Evolutionary conservation across 2,329 filamentous ascomycete species (phyloP), one percentile per base, ranked within the genome.

Genomic region (Samsoniella hepiali): DNA sequence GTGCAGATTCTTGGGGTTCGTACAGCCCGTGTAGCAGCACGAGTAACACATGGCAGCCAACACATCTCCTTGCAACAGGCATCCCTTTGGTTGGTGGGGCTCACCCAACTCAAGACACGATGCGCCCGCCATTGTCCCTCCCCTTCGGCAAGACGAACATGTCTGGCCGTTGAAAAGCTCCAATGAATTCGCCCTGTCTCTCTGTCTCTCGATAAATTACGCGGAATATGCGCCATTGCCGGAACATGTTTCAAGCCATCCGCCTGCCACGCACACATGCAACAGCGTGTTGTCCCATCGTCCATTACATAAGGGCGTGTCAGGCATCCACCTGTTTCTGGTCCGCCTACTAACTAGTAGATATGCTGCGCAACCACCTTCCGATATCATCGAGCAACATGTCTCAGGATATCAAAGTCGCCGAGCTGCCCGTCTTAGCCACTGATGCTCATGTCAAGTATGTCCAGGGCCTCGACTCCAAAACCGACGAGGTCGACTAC

Each of bases 401-500:
- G 74, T 65, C 72, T 40, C 65, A 72, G 62, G 67, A 56, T 40
- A 59, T 63, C 56, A 45, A 67, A 49, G 29, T 65, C 22, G 72
- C 77, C 34, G 74, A 78, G 44, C 77, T 78, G 67, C 75, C 76
- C 31, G 74, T 77, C 66, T 78, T 87, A 56, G 81, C 81, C 57
- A 78, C 78, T 6, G 80, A 80, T 8, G 81, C 83, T 29, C 95
- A 99, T 75, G 91, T 98, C 71, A 87, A 88, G 73, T 99, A 98
- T 76, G 92, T 99, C 69, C 91, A 96, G 77, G 91, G 90, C 72
- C 84, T 99, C 69, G 93, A 99, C 77, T 93, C 89, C 68, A 89
- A 90, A 73, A 93, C 91, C 79, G 93, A 98, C 81, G 91, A 97
- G 77, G 88, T 97, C 70, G 93, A 97, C 76, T 99, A 98, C 80